phyloP scores from a whole-genome alignment of 2,329 filamentous ascomycete species.

The Botrytis galanthina region DNA sequence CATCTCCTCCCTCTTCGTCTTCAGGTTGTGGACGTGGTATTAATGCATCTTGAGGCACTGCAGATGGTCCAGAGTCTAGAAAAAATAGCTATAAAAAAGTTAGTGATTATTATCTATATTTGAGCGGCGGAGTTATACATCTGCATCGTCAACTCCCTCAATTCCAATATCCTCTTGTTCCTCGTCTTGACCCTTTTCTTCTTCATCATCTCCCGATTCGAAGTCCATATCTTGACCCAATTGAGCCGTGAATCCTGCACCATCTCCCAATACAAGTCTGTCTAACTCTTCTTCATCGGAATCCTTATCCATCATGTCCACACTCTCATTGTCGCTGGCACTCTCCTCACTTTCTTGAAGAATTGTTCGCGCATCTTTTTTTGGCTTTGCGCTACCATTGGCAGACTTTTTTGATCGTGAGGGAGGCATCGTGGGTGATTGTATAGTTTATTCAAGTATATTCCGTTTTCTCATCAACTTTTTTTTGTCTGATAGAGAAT shows the following conservation, averaged over 20 bases:
- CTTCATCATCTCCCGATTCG: constrained; percentile 28
- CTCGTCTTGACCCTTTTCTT: constrained; percentile 41
- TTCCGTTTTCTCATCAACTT: constrained; percentile 13
- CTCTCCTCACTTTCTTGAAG: constrained; percentile 22
- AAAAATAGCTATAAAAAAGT: constrained; percentile 38
- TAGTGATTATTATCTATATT: constrained; percentile 15
- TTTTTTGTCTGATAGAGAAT: constrained; percentile 11
- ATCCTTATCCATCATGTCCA: constrained; percentile 62
- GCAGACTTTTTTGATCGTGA: constrained; percentile 34
- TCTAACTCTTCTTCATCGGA: constrained; percentile 83
- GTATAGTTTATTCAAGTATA: not conserved
- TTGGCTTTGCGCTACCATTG: constrained; percentile 22
- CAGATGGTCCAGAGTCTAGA: constrained; percentile 40
- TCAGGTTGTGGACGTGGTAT: constrained; percentile 26
- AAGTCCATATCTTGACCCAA: constrained; percentile 57
- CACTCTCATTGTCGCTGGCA: constrained; percentile 34
- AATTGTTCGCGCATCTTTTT: constrained; percentile 21
- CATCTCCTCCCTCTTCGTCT: constrained; percentile 44
- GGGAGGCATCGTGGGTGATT: constrained; percentile 33
- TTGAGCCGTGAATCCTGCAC: constrained; percentile 73
- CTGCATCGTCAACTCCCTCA: constrained; percentile 70
- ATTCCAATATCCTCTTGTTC: constrained; percentile 51
- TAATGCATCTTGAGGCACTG: constrained; percentile 28
- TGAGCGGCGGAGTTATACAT: constrained; percentile 41
- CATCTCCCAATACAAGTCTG: constrained; percentile 83